Percentiles rank a stretch among this genome's conserved stretches.
Evolutionary conservation across 2,329 filamentous ascomycete genomes (phyloP).

Genomic region (Fusarium coicis): DNA sequence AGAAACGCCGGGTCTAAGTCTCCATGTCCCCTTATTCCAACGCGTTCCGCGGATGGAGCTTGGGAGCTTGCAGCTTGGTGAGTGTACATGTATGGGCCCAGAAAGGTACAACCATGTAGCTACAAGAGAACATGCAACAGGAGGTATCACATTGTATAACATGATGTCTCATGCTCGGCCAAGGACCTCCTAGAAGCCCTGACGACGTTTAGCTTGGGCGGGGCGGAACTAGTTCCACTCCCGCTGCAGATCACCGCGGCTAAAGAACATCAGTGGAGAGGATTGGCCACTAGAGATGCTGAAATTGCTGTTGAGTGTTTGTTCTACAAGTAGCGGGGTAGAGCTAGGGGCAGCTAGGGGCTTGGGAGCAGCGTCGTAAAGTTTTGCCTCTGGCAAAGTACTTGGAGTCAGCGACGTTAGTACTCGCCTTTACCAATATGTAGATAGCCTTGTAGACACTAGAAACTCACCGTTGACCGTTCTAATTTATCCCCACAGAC

Average conservation of each 20-base stretch:
- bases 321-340: background rate
- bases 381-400: background rate
- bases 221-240: background rate
- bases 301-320: background rate
- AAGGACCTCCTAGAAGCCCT: background rate
- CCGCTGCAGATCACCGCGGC: constrained; percentile 6
- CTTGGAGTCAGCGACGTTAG: background rate
- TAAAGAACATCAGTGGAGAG: background rate
- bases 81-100: background rate
- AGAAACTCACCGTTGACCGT: background rate
- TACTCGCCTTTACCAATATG: background rate
- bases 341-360: background rate
- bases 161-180: background rate
- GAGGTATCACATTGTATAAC: background rate
- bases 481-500: background rate
- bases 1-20: background rate
- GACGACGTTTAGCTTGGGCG: background rate
- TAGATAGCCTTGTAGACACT: background rate
- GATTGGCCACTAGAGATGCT: background rate
- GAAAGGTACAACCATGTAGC: background rate
- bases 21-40: background rate
- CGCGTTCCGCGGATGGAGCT: background rate
- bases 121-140: background rate
- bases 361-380: background rate
- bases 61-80: background rate